phyloP scores from a whole-genome alignment of 2,329 filamentous ascomycete species.

The Colletotrichum viniferum region DNA sequence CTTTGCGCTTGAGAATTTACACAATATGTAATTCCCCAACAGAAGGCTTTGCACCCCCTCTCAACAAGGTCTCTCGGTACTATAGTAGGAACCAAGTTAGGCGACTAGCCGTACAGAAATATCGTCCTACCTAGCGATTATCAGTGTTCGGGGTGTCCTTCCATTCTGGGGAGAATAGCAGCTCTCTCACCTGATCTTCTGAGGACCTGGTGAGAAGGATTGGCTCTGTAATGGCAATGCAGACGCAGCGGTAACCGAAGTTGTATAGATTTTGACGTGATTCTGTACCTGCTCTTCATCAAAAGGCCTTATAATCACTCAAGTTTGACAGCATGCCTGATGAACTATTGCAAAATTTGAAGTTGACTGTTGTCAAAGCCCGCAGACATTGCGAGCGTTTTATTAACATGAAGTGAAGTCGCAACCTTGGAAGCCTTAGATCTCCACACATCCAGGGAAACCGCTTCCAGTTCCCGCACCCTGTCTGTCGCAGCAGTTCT shows the following conservation, averaged over 20 bases:
- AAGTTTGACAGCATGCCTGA: neutral
- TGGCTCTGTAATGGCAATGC: accelerated
- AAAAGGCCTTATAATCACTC: too few species aligned
- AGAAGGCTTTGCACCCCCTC: too few species aligned
- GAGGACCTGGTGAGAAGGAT: neutral
- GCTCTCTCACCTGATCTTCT: neutral
- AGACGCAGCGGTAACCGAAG: neutral
- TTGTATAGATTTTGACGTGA: too few species aligned
- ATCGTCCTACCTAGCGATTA: accelerated
- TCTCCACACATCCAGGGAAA: neutral
- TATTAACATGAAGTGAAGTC: neutral
- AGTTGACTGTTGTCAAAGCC: neutral
- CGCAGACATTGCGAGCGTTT: neutral
- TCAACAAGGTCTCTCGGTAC: too few species aligned
- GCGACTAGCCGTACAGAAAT: too few species aligned
- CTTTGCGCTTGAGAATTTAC: accelerated
- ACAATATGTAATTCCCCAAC: too few species aligned
- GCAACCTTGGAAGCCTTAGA: neutral
- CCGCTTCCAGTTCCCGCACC: neutral
- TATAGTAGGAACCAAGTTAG: accelerated
- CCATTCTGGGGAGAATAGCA: too few species aligned
- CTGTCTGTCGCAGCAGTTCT: neutral
- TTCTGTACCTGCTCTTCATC: too few species aligned
- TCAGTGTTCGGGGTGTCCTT: too few species aligned
- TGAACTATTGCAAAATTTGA: neutral